phyloP scores from a whole-genome alignment of 805 yeast genomes.

The Zygoascus ofunaensis region DNA sequence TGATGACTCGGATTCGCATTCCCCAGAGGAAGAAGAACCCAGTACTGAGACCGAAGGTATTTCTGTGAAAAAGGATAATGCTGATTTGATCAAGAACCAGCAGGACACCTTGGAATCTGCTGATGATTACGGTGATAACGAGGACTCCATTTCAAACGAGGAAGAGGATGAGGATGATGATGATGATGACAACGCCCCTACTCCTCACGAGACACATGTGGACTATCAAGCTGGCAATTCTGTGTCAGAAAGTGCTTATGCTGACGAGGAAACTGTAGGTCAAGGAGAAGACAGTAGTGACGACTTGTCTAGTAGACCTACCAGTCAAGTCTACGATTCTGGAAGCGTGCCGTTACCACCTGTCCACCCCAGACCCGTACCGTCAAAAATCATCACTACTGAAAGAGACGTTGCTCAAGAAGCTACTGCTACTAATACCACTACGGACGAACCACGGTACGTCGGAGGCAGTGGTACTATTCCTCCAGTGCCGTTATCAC shows the following conservation, averaged over 20 bases:
- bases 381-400: background rate
- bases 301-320: conserved; percentile 1
- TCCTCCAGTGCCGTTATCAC: conserved; percentile 18
- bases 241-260: background rate
- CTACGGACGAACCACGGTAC: conserved; percentile 20
- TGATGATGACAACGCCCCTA: background rate
- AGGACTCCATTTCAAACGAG: conserved; percentile 4
- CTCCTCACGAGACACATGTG: background rate
- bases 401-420: background rate
- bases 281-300: background rate
- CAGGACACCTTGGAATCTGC: background rate
- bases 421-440: conserved; percentile 16
- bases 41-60: no score
- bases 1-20: background rate
- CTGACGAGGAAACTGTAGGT: conserved; percentile 2
- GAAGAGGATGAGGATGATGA: conserved; percentile 5
- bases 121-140: conserved; percentile 5
- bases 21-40: no score
- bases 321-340: background rate
- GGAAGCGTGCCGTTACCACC: background rate
- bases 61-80: conserved; percentile 2
- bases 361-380: background rate
- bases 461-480: conserved; percentile 15
- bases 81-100: conserved; percentile 10
- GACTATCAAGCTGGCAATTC: background rate